Percentiles rank a stretch among this genome's conserved stretches.
Evolutionary conservation across 2,329 filamentous ascomycete genomes (phyloP).

Genomic region (Waltergamsia citrina): DNA sequence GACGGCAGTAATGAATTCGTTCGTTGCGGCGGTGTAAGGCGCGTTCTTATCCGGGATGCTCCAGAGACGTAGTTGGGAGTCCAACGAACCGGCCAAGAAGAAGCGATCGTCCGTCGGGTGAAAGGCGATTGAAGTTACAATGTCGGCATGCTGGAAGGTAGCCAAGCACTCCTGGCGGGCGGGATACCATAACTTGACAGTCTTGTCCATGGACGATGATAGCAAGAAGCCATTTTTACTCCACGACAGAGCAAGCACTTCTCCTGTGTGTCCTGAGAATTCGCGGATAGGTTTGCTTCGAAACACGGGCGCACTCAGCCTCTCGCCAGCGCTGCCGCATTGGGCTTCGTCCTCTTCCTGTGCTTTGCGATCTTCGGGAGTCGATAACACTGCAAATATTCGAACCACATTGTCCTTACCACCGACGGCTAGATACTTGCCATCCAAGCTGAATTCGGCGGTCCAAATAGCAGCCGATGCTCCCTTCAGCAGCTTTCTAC

Average conservation of each 20-base stretch:
- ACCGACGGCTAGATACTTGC: conserved; percentile 82
- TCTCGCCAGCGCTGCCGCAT: conserved; percentile 33
- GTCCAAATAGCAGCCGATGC: conserved; percentile 83
- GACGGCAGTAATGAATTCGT: conserved; percentile 89
- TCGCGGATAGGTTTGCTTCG: conserved; percentile 67
- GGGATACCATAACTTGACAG: conserved; percentile 87
- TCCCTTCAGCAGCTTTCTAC: conserved; percentile 29
- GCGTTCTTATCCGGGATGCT: conserved; percentile 96
- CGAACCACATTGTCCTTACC: conserved; percentile 80
- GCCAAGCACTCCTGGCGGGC: conserved; percentile 79
- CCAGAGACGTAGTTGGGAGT: conserved; percentile 83
- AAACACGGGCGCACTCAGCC: conserved; percentile 85
- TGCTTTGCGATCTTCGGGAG: conserved; percentile 63
- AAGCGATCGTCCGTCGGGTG: conserved; percentile 94
- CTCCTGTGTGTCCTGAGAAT: conserved; percentile 74
- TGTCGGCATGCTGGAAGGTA: conserved; percentile 89
- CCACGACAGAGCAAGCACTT: conserved; percentile 89
- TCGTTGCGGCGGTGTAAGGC: conserved; percentile 66
- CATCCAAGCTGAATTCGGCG: conserved; percentile 85
- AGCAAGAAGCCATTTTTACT: conserved; percentile 98
- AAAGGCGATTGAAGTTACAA: conserved; percentile 90
- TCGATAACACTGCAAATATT: conserved; percentile 82
- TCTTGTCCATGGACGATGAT: conserved; percentile 97
- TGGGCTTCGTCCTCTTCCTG: conserved; percentile 55
- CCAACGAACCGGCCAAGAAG: conserved; percentile 87